phyloP scores from a whole-genome alignment of 2,329 filamentous ascomycete genomes.

The Arthrobotrys conoides region DNA sequence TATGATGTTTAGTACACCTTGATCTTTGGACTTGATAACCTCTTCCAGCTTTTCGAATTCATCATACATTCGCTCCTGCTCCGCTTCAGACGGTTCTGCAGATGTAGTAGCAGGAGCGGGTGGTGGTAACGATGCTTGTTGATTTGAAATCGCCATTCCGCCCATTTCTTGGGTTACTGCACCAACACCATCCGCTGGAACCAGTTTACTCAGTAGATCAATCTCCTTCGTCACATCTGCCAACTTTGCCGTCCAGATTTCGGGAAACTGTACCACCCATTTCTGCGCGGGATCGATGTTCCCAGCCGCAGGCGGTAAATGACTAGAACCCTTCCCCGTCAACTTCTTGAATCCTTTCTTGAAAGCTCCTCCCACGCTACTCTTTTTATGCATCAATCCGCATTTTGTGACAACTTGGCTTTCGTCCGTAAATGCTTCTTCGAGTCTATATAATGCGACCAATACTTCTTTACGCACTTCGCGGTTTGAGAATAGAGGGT shows the following conservation, averaged over 20 bases:
- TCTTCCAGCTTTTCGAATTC: constrained; percentile 36
- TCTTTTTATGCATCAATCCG: constrained; percentile 32
- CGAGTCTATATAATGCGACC: constrained; percentile 10
- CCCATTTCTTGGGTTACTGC: neutral
- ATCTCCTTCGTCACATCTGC: constrained; percentile 17
- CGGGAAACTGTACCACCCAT: constrained; percentile 31
- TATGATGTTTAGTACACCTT: constrained; percentile 19
- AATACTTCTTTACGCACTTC: neutral
- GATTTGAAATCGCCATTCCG: constrained; percentile 11
- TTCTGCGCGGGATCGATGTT: neutral
- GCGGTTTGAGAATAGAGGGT: neutral
- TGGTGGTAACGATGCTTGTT: neutral
- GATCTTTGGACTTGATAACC: constrained; percentile 20
- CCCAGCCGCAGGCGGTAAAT: neutral
- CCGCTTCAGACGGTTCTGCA: constrained; percentile 13
- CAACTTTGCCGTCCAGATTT: constrained; percentile 16
- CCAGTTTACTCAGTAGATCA: constrained; percentile 1
- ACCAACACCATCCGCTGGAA: constrained; percentile 12
- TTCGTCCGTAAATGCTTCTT: constrained; percentile 22
- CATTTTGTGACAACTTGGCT: neutral
- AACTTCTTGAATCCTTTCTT: constrained; percentile 45
- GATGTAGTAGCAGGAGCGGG: neutral
- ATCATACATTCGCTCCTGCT: constrained; percentile 32
- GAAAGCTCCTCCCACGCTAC: constrained; percentile 10
- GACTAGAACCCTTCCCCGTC: constrained; percentile 7